Conservation (phyloP, 805 yeast genomes). For the Yarrowia sp. region DNA sequence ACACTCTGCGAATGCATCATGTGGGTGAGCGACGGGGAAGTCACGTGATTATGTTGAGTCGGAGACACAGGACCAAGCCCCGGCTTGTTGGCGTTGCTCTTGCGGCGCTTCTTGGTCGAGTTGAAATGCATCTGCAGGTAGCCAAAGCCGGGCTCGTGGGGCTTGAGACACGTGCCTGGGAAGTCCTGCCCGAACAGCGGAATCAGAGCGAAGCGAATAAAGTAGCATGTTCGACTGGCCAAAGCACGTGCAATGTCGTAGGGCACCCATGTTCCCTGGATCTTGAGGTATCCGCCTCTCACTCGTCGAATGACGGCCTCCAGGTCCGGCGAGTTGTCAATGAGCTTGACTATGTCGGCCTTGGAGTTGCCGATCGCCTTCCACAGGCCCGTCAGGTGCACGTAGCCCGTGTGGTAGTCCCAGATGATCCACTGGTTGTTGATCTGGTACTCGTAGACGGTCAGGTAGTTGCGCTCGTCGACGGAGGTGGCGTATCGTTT, state of each 20-base stretch:
- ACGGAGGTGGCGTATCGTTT: constrained; percentile 62
- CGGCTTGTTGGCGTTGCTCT: constrained; percentile 11
- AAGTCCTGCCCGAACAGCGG: constrained; percentile 78
- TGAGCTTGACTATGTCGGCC: constrained; percentile 71
- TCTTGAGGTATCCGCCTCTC: constrained; percentile 86
- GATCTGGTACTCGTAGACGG: constrained; percentile 69
- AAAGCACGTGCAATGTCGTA: constrained; percentile 61
- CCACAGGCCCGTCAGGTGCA: constrained; percentile 87
- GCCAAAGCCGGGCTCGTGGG: constrained; percentile 63
- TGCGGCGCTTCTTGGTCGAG: constrained; percentile 22
- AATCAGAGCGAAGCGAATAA: constrained; percentile 68
- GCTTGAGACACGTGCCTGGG: constrained; percentile 57
- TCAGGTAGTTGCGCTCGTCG: constrained; percentile 64
- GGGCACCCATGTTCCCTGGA: constrained; percentile 94
- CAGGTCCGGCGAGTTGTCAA: constrained; percentile 61
- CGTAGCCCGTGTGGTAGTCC: constrained; percentile 83
- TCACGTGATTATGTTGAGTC: neutral
- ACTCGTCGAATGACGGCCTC: constrained; percentile 67
- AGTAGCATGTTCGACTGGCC: constrained; percentile 73
- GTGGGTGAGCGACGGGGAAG: neutral
- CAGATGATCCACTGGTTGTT: constrained; percentile 76
- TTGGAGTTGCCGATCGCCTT: constrained; percentile 66
- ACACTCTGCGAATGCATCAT: constrained; percentile 7
- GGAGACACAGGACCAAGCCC: neutral
- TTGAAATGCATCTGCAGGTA: constrained; percentile 45